Evolutionary conservation across 306 rosid genomes (phyloP), one percentile per base, ranked within the genome.

Genomic region (Prunus padus): DNA sequence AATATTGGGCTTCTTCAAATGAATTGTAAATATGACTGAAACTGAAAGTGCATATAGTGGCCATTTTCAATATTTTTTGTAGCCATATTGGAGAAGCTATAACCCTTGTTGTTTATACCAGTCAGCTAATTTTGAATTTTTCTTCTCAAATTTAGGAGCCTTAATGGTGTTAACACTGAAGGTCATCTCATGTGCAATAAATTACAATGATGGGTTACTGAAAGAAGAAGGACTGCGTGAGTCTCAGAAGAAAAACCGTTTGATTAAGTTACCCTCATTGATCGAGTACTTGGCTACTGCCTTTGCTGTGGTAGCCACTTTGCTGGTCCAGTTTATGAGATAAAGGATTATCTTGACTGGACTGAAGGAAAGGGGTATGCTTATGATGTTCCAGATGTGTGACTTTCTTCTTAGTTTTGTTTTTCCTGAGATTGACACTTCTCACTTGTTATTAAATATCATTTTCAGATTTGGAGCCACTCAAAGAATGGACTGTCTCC

Each of bases 321-420:
- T 87, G 96, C 99, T 31, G 97, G 99, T 78, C 99, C 99, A 54
- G 98, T 96, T 80, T 96, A 71, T 72, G 99, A 96, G 78, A 88
- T 89, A 83, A 92, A 88, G 85, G 98, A 92, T 79, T 96, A 92
- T 86, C 96, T 96, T 15, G 98, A 90, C 76, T 96, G 99, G 96
- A 77, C 96, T 18, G 97, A 90, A 86, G 86, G 89, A 88, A 90
- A 87, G 50, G 98, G 94, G 99, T 92, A 80, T 16, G 85, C 61
- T 65, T 30, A 60, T 19, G 44, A 45, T 46, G 72, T 15, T 30
- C 75, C 37, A 55, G 52, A 5, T 74, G 60, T 33, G n/a, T 23
- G 50, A 11, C 63, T 46, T 59, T 12, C 74, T 49, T 54, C 40
- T 22, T 16, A 28, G 71, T 76, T 56, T 28, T 52, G 46, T 47